Percentiles rank a stretch among this genome's conserved stretches.
Evolutionary conservation across 2,329 filamentous ascomycete species (phyloP).

Genomic region (Paracoccidioides brasiliensis): DNA sequence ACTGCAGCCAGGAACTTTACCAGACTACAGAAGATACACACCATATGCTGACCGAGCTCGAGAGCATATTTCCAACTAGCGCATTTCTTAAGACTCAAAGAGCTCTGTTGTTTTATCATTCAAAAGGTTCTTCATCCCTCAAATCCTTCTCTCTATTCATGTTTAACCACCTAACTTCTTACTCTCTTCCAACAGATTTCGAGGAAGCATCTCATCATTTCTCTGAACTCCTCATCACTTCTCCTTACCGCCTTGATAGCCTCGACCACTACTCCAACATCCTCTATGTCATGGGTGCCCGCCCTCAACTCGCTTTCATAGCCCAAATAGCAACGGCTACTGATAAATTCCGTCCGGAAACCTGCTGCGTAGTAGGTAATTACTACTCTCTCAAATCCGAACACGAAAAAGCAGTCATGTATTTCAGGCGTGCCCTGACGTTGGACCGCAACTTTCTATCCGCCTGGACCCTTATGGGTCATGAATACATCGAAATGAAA

Average conservation of each 20-base stretch:
- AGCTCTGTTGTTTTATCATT: conserved; percentile 78
- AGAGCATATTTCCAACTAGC: conserved; percentile 73
- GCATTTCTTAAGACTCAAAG: conserved; percentile 84
- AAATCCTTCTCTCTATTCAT: background rate
- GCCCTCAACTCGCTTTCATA: conserved; percentile 82
- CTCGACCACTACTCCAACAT: conserved; percentile 97
- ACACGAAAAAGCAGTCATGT: conserved; percentile 96
- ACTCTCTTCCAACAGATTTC: conserved; percentile 37
- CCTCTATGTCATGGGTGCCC: conserved; percentile 77
- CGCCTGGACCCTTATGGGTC: conserved; percentile 97
- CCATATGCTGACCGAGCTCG: conserved; percentile 60
- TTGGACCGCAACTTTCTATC: conserved; percentile 83
- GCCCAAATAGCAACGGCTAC: conserved; percentile 82
- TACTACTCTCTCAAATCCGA: conserved; percentile 91
- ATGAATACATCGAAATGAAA: conserved; percentile 97
- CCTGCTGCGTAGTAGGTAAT: conserved; percentile 92
- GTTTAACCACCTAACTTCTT: conserved; percentile 1
- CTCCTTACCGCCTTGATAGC: conserved; percentile 64
- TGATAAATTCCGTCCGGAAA: conserved; percentile 93
- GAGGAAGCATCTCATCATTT: conserved; percentile 51
- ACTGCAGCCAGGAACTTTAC: conserved; percentile 83
- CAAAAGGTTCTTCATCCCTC: conserved; percentile 43
- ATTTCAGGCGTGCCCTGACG: conserved; percentile 84
- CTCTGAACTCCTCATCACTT: conserved; percentile 53
- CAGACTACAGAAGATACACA: conserved; percentile 67